Evolutionary conservation across 768 basidiomycete species (phyloP).

Genomic region (Tylopilus sp.): DNA sequence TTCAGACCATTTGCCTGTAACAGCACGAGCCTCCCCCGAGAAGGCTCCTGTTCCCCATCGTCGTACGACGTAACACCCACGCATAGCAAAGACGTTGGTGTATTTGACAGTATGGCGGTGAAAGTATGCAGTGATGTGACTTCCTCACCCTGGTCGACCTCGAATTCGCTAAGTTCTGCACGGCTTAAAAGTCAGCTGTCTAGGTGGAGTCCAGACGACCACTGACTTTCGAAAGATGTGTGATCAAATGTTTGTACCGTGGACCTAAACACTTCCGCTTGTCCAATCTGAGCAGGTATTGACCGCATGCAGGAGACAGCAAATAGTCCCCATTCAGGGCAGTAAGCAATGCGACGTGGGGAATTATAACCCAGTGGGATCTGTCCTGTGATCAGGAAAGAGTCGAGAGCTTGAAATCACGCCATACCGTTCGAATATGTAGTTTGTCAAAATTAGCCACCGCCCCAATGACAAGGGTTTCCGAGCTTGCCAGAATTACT

Average conservation of each 20-base stretch:
- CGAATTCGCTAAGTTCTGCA: conserved; percentile 29
- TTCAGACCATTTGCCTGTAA: conserved; percentile 35
- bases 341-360: conserved; percentile 65
- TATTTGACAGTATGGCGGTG: conserved; percentile 25
- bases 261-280: conserved; percentile 43
- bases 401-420: background rate
- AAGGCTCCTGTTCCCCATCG: conserved; percentile 46
- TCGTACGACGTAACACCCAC: conserved; percentile 45
- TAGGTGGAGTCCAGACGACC: background rate
- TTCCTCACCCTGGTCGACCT: conserved; percentile 50
- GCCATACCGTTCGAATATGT: conserved; percentile 71
- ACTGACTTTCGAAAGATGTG: conserved; percentile 58
- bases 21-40: conserved; percentile 58
- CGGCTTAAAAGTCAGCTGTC: conserved; percentile 3
- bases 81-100: conserved; percentile 42
- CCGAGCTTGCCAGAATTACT: conserved; percentile 55
- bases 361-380: conserved; percentile 68
- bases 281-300: conserved; percentile 52
- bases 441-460: conserved; percentile 70
- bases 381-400: conserved; percentile 34
- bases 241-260: conserved; percentile 69
- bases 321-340: conserved; percentile 50
- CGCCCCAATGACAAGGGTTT: conserved; percentile 59
- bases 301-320: conserved; percentile 62
- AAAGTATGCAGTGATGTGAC: conserved; percentile 49